phyloP scores from a whole-genome alignment of 176 grass and related monocot genomes.

The Cymbopogon citratus region DNA sequence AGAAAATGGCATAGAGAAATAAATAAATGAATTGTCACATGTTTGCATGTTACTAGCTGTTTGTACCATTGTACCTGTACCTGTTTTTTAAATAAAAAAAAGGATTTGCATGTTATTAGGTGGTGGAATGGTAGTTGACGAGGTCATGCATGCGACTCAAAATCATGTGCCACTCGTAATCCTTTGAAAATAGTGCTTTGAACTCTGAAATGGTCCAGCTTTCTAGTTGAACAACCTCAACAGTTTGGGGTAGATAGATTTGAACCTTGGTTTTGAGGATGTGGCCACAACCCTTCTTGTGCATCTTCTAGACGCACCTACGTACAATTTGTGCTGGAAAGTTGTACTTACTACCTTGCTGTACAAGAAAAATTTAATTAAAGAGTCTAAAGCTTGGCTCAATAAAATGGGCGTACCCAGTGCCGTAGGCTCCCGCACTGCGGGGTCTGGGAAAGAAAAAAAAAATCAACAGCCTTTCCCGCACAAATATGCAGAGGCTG shows the following conservation, averaged over 20 bases:
- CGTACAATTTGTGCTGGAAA: slow-evolving; percentile 9
- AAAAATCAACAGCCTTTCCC: too few relatives aligned
- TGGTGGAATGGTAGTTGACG: background rate
- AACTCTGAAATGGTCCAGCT: background rate
- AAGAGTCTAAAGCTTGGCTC: too few relatives aligned
- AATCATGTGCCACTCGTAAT: background rate
- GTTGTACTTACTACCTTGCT: too few relatives aligned
- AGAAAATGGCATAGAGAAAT: background rate
- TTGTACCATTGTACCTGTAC: background rate
- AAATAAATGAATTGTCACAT: background rate
- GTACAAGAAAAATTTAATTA: too few relatives aligned
- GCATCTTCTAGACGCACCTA: background rate
- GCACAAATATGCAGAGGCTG: too few relatives aligned
- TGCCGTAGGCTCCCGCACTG: too few relatives aligned
- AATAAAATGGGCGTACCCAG: too few relatives aligned
- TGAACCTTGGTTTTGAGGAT: background rate
- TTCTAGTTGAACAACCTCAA: background rate
- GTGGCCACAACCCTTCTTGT: background rate
- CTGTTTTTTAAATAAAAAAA: too few relatives aligned
- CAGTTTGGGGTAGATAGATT: background rate
- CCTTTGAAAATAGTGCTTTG: background rate
- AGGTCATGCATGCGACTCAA: background rate
- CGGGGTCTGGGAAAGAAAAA: too few relatives aligned
- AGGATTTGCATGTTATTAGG: background rate
- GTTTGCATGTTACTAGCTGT: background rate